Percentiles rank a stretch among this genome's conserved stretches.
Evolutionary conservation across 768 basidiomycete genomes (phyloP).

Genomic region (Tylopilus subfusipes): DNA sequence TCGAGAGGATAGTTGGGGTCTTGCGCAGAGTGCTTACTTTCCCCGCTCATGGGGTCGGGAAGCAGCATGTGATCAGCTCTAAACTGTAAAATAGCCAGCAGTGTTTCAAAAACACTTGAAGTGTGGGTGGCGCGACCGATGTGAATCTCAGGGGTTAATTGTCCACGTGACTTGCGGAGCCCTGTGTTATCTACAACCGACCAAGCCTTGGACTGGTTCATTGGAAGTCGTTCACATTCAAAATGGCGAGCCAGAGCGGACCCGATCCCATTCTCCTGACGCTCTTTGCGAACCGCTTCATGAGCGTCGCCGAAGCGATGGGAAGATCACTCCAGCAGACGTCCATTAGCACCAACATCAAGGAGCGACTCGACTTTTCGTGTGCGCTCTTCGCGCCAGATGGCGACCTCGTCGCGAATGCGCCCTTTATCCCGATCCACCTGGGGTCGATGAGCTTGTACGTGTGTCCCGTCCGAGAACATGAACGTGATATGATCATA

Average conservation of each 20-base stretch:
- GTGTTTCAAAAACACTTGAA: no score
- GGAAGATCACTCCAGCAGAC: slow-evolving; percentile 87
- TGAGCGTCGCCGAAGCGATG: slow-evolving; percentile 98
- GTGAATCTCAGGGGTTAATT: neutral
- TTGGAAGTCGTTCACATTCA: no score
- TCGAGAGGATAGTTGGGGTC: slow-evolving; percentile 53
- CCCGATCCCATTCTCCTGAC: slow-evolving; percentile 87
- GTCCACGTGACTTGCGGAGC: neutral
- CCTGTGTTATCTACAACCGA: neutral
- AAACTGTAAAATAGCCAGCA: neutral
- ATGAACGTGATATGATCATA: neutral
- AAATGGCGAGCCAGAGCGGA: slow-evolving; percentile 29
- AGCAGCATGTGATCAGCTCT: neutral
- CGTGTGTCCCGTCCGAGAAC: slow-evolving; percentile 30
- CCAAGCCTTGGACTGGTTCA: neutral
- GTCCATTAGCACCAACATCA: slow-evolving; percentile 90
- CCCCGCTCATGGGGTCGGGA: neutral
- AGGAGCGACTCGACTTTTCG: slow-evolving; percentile 91
- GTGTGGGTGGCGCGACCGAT: neutral
- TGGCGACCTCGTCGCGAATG: slow-evolving; percentile 92
- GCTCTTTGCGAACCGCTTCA: slow-evolving; percentile 93
- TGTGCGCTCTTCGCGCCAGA: slow-evolving; percentile 95
- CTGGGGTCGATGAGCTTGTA: slow-evolving; percentile 90
- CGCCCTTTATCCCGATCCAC: slow-evolving; percentile 87
- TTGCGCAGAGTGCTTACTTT: slow-evolving; percentile 47